Conservation (phyloP, 106 monocot genomes). For the Cymbidium sinense region DNA sequence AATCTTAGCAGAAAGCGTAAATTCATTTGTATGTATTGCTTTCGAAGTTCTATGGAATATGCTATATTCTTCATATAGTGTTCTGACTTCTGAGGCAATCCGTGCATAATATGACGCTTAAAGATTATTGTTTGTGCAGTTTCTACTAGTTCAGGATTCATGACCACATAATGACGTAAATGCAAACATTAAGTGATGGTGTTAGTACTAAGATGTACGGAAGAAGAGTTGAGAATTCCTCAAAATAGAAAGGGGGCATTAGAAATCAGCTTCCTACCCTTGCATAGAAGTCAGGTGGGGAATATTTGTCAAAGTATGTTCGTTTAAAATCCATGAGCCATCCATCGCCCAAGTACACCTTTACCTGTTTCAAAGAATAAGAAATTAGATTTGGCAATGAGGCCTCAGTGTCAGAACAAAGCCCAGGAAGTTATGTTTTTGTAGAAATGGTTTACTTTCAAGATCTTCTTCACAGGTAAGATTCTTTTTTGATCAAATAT, state of each 20-base stretch:
- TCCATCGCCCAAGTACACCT: slow-evolving; percentile 66
- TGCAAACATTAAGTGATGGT: no score
- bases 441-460: slow-evolving; percentile 36
- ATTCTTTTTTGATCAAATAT: slow-evolving; percentile 54
- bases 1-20: no score
- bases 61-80: no score
- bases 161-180: no score
- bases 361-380: slow-evolving; percentile 28
- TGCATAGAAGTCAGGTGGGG: slow-evolving; percentile 15
- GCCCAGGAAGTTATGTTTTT: background rate
- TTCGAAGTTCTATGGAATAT: no score
- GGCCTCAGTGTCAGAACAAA: background rate
- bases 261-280: background rate
- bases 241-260: background rate
- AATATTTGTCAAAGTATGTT: slow-evolving; percentile 27
- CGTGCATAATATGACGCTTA: no score
- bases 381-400: slow-evolving; percentile 1
- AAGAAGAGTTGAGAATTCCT: background rate
- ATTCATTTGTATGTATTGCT: no score
- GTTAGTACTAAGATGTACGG: no score
- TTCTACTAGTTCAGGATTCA: no score
- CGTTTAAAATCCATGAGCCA: slow-evolving; percentile 31
- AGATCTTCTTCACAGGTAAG: slow-evolving; percentile 44
- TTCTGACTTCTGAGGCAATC: no score
- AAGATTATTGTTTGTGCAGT: no score